These are phyloP conservation scores for Umbelopsis ramanniana DNA, from an alignment of 192 early-diverging fungal genomes.

Conservation along the genomic window DNA sequence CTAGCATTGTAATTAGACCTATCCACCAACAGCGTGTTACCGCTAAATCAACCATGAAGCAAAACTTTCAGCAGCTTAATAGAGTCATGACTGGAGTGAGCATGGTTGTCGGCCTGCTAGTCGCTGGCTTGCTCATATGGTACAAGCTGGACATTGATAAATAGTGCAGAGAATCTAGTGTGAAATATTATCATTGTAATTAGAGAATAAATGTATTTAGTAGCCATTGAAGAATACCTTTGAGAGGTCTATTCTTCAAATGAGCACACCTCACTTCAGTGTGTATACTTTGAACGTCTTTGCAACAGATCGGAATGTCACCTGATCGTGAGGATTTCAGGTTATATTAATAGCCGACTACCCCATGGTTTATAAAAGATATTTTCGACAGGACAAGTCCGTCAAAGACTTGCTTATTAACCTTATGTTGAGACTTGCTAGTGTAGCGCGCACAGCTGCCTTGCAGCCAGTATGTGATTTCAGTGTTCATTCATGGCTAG, in stretches of 20 bases:
- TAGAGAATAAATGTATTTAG: too few species aligned
- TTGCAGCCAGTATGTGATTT: background rate
- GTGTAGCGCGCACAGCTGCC: background rate
- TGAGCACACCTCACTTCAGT: too few species aligned
- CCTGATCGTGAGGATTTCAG: constrained; percentile 16
- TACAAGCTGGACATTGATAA: background rate
- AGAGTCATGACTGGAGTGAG: constrained; percentile 8
- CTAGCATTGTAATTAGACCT: background rate
- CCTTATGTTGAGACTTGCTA: constrained; percentile 1
- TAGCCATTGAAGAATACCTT: too few species aligned
- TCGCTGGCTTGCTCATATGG: constrained; percentile 2
- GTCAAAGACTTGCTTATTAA: background rate
- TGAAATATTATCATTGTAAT: background rate
- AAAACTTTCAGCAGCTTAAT: background rate
- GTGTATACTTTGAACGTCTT: background rate
- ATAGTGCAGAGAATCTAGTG: too few species aligned
- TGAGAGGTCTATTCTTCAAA: too few species aligned
- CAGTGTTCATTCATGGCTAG: background rate
- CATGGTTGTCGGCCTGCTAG: background rate
- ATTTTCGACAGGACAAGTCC: background rate
- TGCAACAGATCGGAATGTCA: constrained; percentile 1
- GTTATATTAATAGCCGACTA: background rate
- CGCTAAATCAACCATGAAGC: background rate
- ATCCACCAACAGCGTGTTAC: background rate
- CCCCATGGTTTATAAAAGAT: background rate